Evolutionary conservation across 495 filamentous ascomycete species (phyloP).

Genomic region (Neurospora sp.): DNA sequence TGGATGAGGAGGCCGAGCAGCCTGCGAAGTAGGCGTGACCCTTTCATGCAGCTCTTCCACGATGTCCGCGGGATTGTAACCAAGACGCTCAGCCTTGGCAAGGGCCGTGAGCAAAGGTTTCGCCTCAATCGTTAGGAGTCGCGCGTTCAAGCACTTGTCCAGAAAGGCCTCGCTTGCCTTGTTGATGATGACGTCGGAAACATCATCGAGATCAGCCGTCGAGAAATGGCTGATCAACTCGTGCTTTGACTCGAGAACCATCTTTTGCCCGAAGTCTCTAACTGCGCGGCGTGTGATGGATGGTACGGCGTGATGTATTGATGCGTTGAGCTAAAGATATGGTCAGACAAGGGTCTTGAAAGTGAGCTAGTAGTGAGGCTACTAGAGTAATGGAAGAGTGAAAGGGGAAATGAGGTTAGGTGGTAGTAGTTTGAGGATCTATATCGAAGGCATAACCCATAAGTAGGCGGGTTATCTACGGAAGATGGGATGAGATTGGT

Average conservation of each 20-base stretch:
- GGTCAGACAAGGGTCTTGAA: background rate
- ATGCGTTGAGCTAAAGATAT: slow-evolving; percentile 32
- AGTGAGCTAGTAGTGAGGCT: background rate
- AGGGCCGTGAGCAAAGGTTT: slow-evolving; percentile 38
- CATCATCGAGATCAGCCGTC: slow-evolving; percentile 25
- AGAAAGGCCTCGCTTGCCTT: slow-evolving; percentile 37
- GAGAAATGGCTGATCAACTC: slow-evolving; percentile 31
- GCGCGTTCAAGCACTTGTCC: slow-evolving; percentile 33
- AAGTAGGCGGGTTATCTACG: background rate
- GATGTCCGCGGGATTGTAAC: slow-evolving; percentile 33
- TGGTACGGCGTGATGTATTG: slow-evolving; percentile 31
- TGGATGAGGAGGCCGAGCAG: background rate
- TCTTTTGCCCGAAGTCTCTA: slow-evolving; percentile 33
- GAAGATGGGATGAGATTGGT: background rate
- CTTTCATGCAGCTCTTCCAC: slow-evolving; percentile 25
- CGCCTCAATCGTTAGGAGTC: slow-evolving; percentile 37
- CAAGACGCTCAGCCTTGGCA: slow-evolving; percentile 38
- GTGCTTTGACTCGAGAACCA: slow-evolving; percentile 29
- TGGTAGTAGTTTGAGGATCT: background rate
- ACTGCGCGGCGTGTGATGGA: slow-evolving; percentile 30
- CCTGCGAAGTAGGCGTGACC: slow-evolving; percentile 14
- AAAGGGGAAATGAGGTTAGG: background rate
- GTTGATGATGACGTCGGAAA: slow-evolving; percentile 27
- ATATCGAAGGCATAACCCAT: background rate
- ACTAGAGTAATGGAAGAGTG: background rate